Evolutionary conservation across 2,329 filamentous ascomycete genomes (phyloP).

Genomic region (Xylariaceae sp.): DNA sequence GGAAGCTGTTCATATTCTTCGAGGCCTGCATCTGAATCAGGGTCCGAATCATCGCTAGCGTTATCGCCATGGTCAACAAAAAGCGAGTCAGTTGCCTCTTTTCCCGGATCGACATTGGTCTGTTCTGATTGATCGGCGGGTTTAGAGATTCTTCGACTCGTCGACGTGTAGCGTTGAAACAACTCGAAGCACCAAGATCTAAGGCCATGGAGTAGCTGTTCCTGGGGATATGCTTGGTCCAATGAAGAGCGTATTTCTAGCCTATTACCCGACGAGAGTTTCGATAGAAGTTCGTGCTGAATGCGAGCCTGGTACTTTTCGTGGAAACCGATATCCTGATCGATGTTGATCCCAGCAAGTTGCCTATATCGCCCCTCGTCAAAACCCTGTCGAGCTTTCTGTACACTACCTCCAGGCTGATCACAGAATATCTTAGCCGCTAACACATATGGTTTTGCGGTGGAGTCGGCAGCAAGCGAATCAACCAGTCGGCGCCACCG

Average conservation of each 20-base stretch:
- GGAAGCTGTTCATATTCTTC: slow-evolving; percentile 27
- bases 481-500: slow-evolving; percentile 28
- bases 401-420: not conserved
- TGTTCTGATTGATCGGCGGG: not conserved
- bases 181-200: slow-evolving; percentile 25
- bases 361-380: slow-evolving; percentile 26
- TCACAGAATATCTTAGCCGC: slow-evolving; percentile 32
- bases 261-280: slow-evolving; percentile 8
- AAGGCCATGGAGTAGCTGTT: slow-evolving; percentile 22
- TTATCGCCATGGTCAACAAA: slow-evolving; percentile 16
- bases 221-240: slow-evolving; percentile 15
- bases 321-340: slow-evolving; percentile 2
- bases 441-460: slow-evolving; percentile 17
- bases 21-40: slow-evolving; percentile 25
- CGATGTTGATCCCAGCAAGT: slow-evolving; percentile 17
- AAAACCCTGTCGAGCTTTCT: slow-evolving; percentile 14
- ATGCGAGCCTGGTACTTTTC: slow-evolving; percentile 15
- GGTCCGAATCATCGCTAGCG: slow-evolving; percentile 15
- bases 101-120: not conserved
- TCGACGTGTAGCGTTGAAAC: slow-evolving; percentile 19
- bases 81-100: slow-evolving; percentile 14
- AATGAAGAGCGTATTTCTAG: slow-evolving; percentile 6
- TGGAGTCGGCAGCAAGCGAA: slow-evolving; percentile 11
- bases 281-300: slow-evolving; percentile 7
- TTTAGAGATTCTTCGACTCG: not conserved